Conservation (phyloP, 2,329 filamentous ascomycete species). For the Aspergillus chevalieri region DNA sequence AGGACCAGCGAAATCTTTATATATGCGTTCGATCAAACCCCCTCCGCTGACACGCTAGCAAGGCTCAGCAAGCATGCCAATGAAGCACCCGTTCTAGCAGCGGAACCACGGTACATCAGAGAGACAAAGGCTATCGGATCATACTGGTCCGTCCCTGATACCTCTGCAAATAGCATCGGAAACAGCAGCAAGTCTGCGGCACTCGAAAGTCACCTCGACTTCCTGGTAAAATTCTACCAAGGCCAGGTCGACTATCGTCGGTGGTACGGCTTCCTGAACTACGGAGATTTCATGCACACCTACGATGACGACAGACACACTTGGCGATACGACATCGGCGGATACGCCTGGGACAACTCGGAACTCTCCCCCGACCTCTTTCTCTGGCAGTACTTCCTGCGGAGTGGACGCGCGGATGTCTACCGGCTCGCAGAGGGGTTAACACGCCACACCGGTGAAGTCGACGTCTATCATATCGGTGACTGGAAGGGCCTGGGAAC, state of each 20-base stretch:
- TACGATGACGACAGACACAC: conserved; percentile 55
- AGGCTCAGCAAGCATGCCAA: conserved; percentile 43
- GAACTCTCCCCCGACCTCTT: conserved; percentile 58
- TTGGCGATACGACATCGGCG: conserved; percentile 60
- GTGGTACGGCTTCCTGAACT: conserved; percentile 60
- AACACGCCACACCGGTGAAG: conserved; percentile 55
- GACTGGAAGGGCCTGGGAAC: conserved; percentile 56
- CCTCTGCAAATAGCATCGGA: not conserved
- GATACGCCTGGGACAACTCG: conserved; percentile 61
- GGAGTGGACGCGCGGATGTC: conserved; percentile 52
- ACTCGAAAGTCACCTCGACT: conserved; percentile 51
- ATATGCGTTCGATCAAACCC: conserved; percentile 49
- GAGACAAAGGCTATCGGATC: conserved; percentile 50
- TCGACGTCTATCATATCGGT: conserved; percentile 58
- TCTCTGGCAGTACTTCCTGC: conserved; percentile 58
- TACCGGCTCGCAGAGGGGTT: conserved; percentile 56
- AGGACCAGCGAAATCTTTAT: conserved; percentile 54
- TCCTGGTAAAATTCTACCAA: conserved; percentile 52
- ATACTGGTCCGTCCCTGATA: conserved; percentile 46
- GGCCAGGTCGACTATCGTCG: conserved; percentile 51
- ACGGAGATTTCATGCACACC: conserved; percentile 59
- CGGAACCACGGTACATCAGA: conserved; percentile 46
- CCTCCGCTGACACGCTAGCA: conserved; percentile 43
- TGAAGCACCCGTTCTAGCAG: conserved; percentile 48
- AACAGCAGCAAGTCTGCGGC: conserved; percentile 24